Evolutionary conservation across 2,329 filamentous ascomycete genomes (phyloP).

Genomic region (Phoma sp.): DNA sequence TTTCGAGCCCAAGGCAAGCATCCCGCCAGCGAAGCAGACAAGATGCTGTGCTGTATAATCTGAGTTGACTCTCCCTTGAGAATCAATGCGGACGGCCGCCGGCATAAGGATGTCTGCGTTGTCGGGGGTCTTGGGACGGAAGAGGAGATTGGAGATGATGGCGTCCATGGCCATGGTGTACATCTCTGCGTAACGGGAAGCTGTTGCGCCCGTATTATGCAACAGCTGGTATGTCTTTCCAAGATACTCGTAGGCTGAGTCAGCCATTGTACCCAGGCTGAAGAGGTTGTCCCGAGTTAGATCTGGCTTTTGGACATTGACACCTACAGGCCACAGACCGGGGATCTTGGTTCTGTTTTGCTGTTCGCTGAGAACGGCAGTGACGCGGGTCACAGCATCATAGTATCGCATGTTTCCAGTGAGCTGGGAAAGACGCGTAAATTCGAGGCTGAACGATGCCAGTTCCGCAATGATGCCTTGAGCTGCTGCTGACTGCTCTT

Average conservation of each 20-base stretch:
- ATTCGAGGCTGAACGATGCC: slow-evolving; percentile 52
- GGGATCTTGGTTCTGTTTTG: slow-evolving; percentile 50
- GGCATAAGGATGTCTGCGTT: slow-evolving; percentile 51
- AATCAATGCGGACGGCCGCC: slow-evolving; percentile 38
- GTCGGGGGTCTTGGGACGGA: slow-evolving; percentile 54
- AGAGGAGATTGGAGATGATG: slow-evolving; percentile 52
- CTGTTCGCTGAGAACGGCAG: slow-evolving; percentile 45
- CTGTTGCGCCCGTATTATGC: slow-evolving; percentile 27
- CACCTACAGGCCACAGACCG: slow-evolving; percentile 50
- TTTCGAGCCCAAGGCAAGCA: slow-evolving; percentile 68
- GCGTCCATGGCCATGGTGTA: slow-evolving; percentile 58
- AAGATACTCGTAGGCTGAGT: slow-evolving; percentile 48
- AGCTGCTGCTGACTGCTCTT: slow-evolving; percentile 42
- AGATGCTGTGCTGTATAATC: slow-evolving; percentile 55
- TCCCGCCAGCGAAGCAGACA: slow-evolving; percentile 71
- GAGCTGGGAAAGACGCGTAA: slow-evolving; percentile 51
- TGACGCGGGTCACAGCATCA: slow-evolving; percentile 51
- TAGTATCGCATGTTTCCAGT: slow-evolving; percentile 53
- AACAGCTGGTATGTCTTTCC: slow-evolving; percentile 33
- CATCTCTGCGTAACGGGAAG: slow-evolving; percentile 53
- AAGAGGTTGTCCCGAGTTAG: slow-evolving; percentile 49
- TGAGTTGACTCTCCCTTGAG: slow-evolving; percentile 30
- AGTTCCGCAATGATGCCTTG: slow-evolving; percentile 51
- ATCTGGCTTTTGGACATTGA: slow-evolving; percentile 26
- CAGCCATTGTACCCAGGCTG: slow-evolving; percentile 40